Base-by-base conservation (phyloP, 1,139 yeast species). In the Diutina scorzettiae region DNA sequence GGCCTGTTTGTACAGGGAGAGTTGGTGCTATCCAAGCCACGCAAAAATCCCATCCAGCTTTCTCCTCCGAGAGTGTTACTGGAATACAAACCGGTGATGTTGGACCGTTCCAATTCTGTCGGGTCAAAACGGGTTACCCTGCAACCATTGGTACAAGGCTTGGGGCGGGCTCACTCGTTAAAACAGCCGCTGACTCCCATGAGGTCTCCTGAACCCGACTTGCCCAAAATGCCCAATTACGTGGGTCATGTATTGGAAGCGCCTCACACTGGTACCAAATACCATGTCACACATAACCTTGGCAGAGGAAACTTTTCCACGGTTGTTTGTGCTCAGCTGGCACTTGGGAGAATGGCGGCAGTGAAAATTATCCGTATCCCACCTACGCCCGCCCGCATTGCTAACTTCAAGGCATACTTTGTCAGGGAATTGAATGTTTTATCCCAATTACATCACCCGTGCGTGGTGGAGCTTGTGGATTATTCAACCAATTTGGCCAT, bases 341-440 rank as follows among this genome's bases (percentile, higher is more conserved):
- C 43, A 5, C 53, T 73, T 32, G 79, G 69, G 8, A 54, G 47
- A 4, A 51, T 54, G 36, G 64, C 59, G 39, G 78, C 76, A 18
- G 58, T 66, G 44, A 73, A 67, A 49, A 63, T 73, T 18, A 62
- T 69, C 16, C 46, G 57, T 2, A 54, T 64, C 7, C 73, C 72
- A 43, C 43, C 51, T 29, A 54, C 59, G 44, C 44, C 53, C 46
- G 45, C 47, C 16, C 61, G 59, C 45, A 49, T 64, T 45, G 46
- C 53, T 36, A 64, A 65, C 47, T 66, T 85, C 46, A 85, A 81
- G 52, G 75, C 78, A 45, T 83, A 89, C 16, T 64, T 89, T 40
- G 66, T 71, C 29, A 70, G 97, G 48, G 98, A 91, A 55, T 58
- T 89, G 33, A 78, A 76, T 37, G 76, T 87, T 11, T 64, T 91